phyloP scores from a whole-genome alignment of 2,329 filamentous ascomycete genomes.

The Penicillium rolfsii region DNA sequence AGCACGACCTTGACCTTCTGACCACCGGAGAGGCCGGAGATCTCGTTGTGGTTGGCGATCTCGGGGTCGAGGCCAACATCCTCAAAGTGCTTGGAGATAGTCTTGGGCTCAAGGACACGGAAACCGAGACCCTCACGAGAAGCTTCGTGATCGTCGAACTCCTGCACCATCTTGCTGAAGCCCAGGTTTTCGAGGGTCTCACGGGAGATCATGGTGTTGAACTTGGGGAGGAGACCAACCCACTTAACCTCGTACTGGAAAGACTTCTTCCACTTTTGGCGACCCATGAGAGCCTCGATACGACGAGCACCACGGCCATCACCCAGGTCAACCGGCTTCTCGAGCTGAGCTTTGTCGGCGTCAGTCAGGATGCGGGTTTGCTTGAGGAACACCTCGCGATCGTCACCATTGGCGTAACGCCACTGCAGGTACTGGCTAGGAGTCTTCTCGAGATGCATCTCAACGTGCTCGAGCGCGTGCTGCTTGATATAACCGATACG shows the following conservation, averaged over 20 bases:
- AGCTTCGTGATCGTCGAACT: slow-evolving; percentile 98
- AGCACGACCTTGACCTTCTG: slow-evolving; percentile 99
- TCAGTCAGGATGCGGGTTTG: slow-evolving; percentile 88
- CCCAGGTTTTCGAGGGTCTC: slow-evolving; percentile 86
- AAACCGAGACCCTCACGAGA: slow-evolving; percentile 98
- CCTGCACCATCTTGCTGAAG: slow-evolving; percentile 91
- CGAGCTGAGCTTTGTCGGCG: slow-evolving; percentile 86
- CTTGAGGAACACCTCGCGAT: slow-evolving; percentile 96
- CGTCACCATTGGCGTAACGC: slow-evolving; percentile 96
- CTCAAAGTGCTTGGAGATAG: slow-evolving; percentile 98
- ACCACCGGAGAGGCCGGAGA: slow-evolving; percentile 90
- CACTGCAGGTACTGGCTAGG: slow-evolving; percentile 98
- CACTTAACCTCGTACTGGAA: slow-evolving; percentile 99
- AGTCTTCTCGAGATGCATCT: slow-evolving; percentile 99
- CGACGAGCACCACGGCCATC: slow-evolving; percentile 78
- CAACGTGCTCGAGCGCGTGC: slow-evolving; percentile 97
- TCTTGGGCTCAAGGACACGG: slow-evolving; percentile 86
- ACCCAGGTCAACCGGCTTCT: slow-evolving; percentile 80
- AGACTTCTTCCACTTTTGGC: slow-evolving; percentile 98
- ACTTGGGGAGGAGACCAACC: slow-evolving; percentile 83
- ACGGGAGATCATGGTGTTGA: slow-evolving; percentile 89
- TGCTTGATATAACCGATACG: slow-evolving; percentile 99
- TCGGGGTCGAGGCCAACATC: slow-evolving; percentile 95
- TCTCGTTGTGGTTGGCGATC: slow-evolving; percentile 98
- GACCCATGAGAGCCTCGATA: slow-evolving; percentile 87